These are phyloP conservation scores for Coemansia sp. DNA, from an alignment of 192 early-diverging fungal genomes.

Conservation along the genomic window DNA sequence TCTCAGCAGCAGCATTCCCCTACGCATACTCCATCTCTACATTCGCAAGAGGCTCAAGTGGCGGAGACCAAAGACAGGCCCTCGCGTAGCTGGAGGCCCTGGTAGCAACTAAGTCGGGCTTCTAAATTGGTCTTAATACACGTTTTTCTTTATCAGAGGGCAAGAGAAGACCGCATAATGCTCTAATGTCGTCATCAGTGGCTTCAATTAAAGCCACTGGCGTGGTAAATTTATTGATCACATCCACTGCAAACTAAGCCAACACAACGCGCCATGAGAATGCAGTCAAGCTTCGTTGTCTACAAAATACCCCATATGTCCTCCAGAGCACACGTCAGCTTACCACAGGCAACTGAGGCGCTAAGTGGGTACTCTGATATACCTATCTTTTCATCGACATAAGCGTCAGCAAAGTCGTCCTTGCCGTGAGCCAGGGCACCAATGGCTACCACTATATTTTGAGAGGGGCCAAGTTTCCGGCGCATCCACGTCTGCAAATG, in stretches of 20 bases:
- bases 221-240: neutral
- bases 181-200: neutral
- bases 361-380: constrained; percentile 96
- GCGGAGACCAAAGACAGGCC: constrained; percentile 8
- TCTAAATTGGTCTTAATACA: too few species aligned
- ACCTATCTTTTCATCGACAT: constrained; percentile 97
- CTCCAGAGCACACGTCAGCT: constrained; percentile 85
- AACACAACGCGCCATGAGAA: neutral
- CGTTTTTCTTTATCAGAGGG: too few species aligned
- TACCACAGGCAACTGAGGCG: constrained; percentile 95
- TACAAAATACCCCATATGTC: constrained; percentile 87
- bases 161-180: neutral
- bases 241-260: neutral
- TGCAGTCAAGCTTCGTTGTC: neutral
- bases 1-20: constrained; percentile 14
- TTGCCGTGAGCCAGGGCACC: constrained; percentile 96
- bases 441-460: constrained; percentile 87
- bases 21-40: constrained; percentile 8
- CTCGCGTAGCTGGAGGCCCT: constrained; percentile 35
- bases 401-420: constrained; percentile 93
- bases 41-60: neutral
- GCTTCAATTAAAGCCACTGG: neutral
- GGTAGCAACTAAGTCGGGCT: constrained; percentile 6
- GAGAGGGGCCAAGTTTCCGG: constrained; percentile 69
- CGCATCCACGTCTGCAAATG: constrained; percentile 75